Percentiles rank a stretch among this genome's conserved stretches.
Evolutionary conservation across 2,329 filamentous ascomycete species (phyloP).

Genomic region (Epichloe typhina): DNA sequence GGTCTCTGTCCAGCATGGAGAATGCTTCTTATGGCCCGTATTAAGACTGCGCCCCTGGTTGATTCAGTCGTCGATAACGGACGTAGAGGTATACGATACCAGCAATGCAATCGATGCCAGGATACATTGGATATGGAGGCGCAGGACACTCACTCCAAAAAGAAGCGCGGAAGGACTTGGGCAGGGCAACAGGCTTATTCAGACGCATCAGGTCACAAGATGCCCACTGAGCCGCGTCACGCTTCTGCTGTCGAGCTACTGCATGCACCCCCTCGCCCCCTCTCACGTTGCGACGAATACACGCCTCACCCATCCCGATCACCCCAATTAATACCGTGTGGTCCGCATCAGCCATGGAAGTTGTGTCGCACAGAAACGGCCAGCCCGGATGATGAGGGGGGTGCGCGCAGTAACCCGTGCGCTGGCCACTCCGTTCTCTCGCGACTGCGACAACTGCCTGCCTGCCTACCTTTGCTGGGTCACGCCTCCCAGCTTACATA

Average conservation of each 20-base stretch:
- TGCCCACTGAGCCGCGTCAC: constrained; percentile 1
- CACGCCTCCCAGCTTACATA: neutral
- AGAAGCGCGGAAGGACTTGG: neutral
- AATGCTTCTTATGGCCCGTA: too few relatives aligned
- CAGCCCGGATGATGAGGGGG: neutral
- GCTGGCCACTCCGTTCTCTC: neutral
- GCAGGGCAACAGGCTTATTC: constrained; percentile 1
- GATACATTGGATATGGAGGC: too few relatives aligned
- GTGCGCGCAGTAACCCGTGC: constrained; percentile 1
- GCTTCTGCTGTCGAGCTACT: neutral
- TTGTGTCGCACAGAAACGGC: neutral
- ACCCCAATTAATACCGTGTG: too few relatives aligned
- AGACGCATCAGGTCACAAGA: constrained; percentile 3
- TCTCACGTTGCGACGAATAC: neutral
- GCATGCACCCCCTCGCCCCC: neutral
- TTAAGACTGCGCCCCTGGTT: too few relatives aligned
- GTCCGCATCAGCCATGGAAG: neutral
- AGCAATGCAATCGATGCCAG: too few relatives aligned
- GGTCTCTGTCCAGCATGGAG: too few relatives aligned
- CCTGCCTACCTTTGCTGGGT: too few relatives aligned
- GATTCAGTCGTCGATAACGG: too few relatives aligned
- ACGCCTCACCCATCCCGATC: neutral
- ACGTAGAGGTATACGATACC: too few relatives aligned
- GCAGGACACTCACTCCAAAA: too few relatives aligned
- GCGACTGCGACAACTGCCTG: neutral